phyloP scores from a whole-genome alignment of 129 eudicot genomes.

The Artemisia tridentata region DNA sequence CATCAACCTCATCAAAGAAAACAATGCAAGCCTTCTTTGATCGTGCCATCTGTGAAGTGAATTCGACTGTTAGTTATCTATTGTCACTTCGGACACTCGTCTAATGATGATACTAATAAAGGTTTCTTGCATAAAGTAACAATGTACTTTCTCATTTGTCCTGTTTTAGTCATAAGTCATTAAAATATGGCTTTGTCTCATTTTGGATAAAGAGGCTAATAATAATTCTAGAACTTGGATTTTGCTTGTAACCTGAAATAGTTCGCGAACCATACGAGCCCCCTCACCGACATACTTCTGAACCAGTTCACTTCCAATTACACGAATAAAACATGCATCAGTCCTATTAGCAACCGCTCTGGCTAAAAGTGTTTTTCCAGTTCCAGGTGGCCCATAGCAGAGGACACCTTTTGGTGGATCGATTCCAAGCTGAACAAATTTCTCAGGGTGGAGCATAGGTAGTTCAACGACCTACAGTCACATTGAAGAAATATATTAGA shows the following conservation, averaged over 20 bases:
- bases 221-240: neutral
- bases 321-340: constrained; percentile 95
- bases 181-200: too few species aligned
- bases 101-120: too few species aligned
- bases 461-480: constrained; percentile 79
- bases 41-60: constrained; percentile 79
- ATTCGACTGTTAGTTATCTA: too few species aligned
- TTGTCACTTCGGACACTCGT: too few species aligned
- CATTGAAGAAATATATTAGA: neutral
- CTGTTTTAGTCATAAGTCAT: too few species aligned
- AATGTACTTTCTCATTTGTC: too few species aligned
- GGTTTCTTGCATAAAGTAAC: too few species aligned
- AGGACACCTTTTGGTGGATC: constrained; percentile 99
- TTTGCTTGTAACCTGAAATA: constrained; percentile 65
- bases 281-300: constrained; percentile 97
- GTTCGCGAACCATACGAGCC: constrained; percentile 97
- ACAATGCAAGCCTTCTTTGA: constrained; percentile 93
- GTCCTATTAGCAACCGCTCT: constrained; percentile 96
- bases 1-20: constrained; percentile 94
- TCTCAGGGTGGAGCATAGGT: constrained; percentile 99
- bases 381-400: constrained; percentile 98
- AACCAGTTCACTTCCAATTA: constrained; percentile 90
- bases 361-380: constrained; percentile 95
- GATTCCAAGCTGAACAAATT: constrained; percentile 96
- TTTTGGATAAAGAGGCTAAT: too few species aligned